phyloP scores from a whole-genome alignment of 352 stramenopile species.

The Halophytophthora batemanensis region DNA sequence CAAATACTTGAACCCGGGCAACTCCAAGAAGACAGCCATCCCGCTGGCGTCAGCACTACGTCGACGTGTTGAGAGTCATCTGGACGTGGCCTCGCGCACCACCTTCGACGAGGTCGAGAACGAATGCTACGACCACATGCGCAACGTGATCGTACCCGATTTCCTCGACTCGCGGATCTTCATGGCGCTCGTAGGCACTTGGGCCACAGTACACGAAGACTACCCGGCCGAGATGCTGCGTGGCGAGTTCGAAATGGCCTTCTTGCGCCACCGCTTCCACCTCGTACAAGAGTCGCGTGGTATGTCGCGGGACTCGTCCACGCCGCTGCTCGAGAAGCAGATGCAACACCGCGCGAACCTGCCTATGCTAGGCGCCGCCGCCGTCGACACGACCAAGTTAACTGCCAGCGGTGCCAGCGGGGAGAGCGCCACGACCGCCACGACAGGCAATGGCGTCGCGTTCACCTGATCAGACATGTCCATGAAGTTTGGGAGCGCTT shows the following conservation, averaged over 20 bases:
- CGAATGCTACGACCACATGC: conserved; percentile 75
- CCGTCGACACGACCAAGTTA: background rate
- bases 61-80: conserved; percentile 41
- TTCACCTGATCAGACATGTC: too few species aligned
- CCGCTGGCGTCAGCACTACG: conserved; percentile 43
- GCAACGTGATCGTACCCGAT: conserved; percentile 69
- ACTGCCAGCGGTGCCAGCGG: too few species aligned
- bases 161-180: conserved; percentile 84
- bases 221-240: conserved; percentile 75
- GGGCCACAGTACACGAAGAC: conserved; percentile 68
- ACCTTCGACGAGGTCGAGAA: conserved; percentile 76
- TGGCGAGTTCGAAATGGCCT: conserved; percentile 80
- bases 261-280: conserved; percentile 77
- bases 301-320: conserved; percentile 55
- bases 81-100: conserved; percentile 62
- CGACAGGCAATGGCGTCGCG: too few species aligned
- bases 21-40: conserved; percentile 48
- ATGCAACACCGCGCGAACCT: background rate
- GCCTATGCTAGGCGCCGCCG: conserved; percentile 5
- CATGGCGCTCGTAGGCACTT: conserved; percentile 80
- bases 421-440: too few species aligned
- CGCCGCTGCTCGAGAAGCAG: conserved; percentile 31
- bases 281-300: conserved; percentile 66
- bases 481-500: too few species aligned
- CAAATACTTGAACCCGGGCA: conserved; percentile 76